Conservation (phyloP, 2,329 filamentous ascomycete genomes). For the Botryotinia calthae region DNA sequence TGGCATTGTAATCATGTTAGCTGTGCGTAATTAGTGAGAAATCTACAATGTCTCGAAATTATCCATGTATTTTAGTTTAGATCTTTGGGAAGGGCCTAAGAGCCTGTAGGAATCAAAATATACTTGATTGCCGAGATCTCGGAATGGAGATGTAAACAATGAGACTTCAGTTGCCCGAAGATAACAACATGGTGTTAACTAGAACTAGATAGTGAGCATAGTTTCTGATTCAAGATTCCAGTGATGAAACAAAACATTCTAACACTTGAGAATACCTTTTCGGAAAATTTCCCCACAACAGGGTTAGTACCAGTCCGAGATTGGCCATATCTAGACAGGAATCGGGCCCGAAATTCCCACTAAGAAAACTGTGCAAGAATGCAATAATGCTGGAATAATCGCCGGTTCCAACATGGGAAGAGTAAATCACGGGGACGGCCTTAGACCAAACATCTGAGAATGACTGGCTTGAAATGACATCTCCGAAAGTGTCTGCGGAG, state of each 20-base stretch:
- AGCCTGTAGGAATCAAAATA: not conserved
- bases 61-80: not conserved
- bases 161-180: not conserved
- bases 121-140: not conserved
- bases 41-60: not conserved
- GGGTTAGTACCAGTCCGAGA: not conserved
- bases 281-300: not conserved
- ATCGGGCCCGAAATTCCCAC: not conserved
- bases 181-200: not conserved
- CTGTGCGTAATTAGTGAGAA: not conserved
- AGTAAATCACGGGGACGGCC: not conserved
- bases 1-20: not conserved
- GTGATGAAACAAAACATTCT: not conserved
- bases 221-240: not conserved
- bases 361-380: not conserved
- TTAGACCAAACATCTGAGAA: not conserved
- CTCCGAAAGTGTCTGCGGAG: not conserved
- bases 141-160: not conserved
- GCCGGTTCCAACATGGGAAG: not conserved
- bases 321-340: not conserved
- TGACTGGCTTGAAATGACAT: not conserved
- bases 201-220: not conserved
- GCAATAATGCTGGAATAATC: not conserved
- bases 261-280: not conserved
- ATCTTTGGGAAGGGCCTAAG: not conserved